Evolutionary conservation across 257 asterid genomes (phyloP).

Genomic region (Solanum peruvianum): DNA sequence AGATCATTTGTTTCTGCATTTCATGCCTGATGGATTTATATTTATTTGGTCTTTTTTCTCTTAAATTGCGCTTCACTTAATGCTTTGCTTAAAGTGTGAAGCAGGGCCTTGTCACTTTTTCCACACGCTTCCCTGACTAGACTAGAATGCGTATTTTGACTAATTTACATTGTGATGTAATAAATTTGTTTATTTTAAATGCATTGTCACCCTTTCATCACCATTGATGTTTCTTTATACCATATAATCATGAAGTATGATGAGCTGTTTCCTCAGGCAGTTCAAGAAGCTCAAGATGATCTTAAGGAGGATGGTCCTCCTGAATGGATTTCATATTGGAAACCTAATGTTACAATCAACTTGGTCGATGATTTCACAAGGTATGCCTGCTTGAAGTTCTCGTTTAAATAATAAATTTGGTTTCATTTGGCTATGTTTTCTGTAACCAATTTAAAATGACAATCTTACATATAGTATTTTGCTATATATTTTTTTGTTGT

Average conservation of each 20-base stretch:
- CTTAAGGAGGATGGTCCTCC: constrained; percentile 48
- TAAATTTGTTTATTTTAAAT: neutral
- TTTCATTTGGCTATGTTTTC: neutral
- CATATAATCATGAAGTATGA: neutral
- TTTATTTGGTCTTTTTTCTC: no score
- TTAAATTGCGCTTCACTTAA: neutral
- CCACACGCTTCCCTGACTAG: neutral
- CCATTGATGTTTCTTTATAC: neutral
- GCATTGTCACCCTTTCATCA: neutral
- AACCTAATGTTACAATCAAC: constrained; percentile 83
- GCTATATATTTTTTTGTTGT: neutral
- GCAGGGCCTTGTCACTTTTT: neutral
- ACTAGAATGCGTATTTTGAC: neutral
- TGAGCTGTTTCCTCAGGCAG: constrained; percentile 30
- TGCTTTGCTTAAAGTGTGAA: neutral
- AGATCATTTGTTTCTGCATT: neutral
- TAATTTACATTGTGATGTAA: neutral
- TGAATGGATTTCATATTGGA: constrained; percentile 91
- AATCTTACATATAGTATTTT: neutral
- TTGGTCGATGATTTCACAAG: constrained; percentile 92
- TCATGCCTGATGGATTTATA: neutral
- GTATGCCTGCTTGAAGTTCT: constrained; percentile 19
- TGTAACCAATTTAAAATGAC: neutral
- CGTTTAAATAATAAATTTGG: neutral
- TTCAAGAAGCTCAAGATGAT: constrained; percentile 40